Conservation (phyloP, 257 asterid genomes). For the Lycium ferocissimum region DNA sequence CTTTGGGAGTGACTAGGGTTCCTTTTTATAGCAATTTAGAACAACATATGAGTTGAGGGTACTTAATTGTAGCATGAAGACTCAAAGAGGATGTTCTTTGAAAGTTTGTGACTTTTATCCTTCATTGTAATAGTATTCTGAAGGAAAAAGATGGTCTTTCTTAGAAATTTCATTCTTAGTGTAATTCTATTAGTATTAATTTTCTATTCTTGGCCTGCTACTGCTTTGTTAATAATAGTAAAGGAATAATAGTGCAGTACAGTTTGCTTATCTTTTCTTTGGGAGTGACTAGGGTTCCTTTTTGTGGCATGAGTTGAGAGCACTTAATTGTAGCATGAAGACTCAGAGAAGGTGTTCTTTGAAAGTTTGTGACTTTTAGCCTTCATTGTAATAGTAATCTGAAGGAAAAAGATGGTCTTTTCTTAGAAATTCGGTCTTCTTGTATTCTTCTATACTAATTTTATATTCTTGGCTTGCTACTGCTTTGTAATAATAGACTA, state of each 20-base stretch:
- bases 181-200: neutral
- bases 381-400: slow-evolving; percentile 47
- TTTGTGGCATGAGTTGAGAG: slow-evolving; percentile 11
- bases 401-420: slow-evolving; percentile 36
- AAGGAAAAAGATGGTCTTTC: slow-evolving; percentile 34
- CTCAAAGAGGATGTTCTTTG: slow-evolving; percentile 7
- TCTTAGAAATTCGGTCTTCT: neutral
- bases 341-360: slow-evolving; percentile 4
- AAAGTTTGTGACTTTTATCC: slow-evolving; percentile 27
- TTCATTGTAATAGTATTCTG: slow-evolving; percentile 47
- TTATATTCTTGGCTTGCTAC: neutral
- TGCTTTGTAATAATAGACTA: neutral
- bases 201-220: neutral
- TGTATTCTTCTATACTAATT: neutral
- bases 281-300: slow-evolving; percentile 7
- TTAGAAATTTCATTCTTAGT: neutral
- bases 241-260: too few relatives aligned
- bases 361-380: slow-evolving; percentile 18
- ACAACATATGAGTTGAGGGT: slow-evolving; percentile 23
- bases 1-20: slow-evolving; percentile 27
- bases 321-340: slow-evolving; percentile 8
- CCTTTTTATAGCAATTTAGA: neutral
- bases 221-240: neutral
- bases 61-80: slow-evolving; percentile 9
- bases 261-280: slow-evolving; percentile 28